These are phyloP conservation scores for Pseudevernia furfuracea DNA, from an alignment of 495 filamentous ascomycete genomes.

Conservation along the genomic window DNA sequence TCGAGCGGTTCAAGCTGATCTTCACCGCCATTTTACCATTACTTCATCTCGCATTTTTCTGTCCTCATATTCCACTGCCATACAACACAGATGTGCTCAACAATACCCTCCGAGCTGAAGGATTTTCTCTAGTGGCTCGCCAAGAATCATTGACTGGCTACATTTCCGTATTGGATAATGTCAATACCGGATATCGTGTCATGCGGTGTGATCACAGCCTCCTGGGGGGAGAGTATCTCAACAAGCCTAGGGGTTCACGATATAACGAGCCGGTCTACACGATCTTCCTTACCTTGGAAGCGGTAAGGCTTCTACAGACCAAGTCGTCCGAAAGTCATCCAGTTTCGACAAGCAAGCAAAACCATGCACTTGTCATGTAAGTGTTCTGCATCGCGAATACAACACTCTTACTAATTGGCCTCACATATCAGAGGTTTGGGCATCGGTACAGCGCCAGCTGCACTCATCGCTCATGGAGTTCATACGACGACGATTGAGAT, in stretches of 20 bases:
- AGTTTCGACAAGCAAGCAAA: conserved; percentile 48
- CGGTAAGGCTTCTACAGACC: conserved; percentile 68
- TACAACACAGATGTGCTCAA: conserved; percentile 53
- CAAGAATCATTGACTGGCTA: conserved; percentile 84
- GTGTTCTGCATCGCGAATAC: conserved; percentile 15
- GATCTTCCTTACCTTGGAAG: conserved; percentile 87
- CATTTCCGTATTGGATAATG: conserved; percentile 75
- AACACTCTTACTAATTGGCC: conserved; percentile 20
- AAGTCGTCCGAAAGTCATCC: conserved; percentile 27
- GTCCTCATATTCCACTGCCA: conserved; percentile 57
- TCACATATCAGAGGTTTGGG: conserved; percentile 63
- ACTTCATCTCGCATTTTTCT: conserved; percentile 59
- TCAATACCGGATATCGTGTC: conserved; percentile 62
- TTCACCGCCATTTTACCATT: conserved; percentile 41
- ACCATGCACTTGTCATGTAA: conserved; percentile 77
- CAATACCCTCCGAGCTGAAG: conserved; percentile 44
- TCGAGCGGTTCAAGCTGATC: conserved; percentile 4
- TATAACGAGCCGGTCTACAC: conserved; percentile 83
- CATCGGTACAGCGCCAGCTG: conserved; percentile 81
- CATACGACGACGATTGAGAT: conserved; percentile 90
- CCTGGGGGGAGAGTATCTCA: conserved; percentile 85
- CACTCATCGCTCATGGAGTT: conserved; percentile 79
- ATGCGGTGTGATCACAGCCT: conserved; percentile 92
- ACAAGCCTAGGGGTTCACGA: conserved; percentile 36
- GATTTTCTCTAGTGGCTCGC: conserved; percentile 60